These are phyloP conservation scores for Cinnamomum chago DNA, from an alignment of 164 flowering plant species.

Conservation along the genomic window DNA sequence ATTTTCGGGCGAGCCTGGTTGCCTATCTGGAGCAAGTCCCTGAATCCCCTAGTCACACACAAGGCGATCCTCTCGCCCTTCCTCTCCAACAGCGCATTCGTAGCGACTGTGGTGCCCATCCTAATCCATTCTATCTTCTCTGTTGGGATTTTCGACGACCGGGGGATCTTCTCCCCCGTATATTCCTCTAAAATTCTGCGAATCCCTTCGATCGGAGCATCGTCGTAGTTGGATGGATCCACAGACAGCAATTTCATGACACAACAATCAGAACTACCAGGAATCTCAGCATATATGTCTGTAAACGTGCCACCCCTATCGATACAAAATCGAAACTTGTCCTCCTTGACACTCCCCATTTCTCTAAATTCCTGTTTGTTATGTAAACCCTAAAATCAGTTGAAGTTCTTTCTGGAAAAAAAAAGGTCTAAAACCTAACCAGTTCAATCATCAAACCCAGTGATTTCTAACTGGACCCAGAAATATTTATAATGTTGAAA, in stretches of 20 bases:
- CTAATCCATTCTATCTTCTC: slow-evolving; percentile 92
- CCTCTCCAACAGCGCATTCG: slow-evolving; percentile 91
- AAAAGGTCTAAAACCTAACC: background rate
- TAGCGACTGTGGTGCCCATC: slow-evolving; percentile 99
- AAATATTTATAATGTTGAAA: background rate
- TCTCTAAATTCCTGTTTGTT: background rate
- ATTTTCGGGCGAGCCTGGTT: slow-evolving; percentile 95
- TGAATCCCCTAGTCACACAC: slow-evolving; percentile 88
- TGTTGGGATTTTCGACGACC: slow-evolving; percentile 73
- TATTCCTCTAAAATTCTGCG: slow-evolving; percentile 81
- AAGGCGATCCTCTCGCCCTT: slow-evolving; percentile 94
- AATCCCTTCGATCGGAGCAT: slow-evolving; percentile 96
- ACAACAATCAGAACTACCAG: slow-evolving; percentile 56
- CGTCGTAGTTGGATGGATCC: slow-evolving; percentile 91
- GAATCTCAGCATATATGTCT: slow-evolving; percentile 96
- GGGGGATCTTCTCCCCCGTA: slow-evolving; percentile 67
- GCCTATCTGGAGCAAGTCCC: slow-evolving; percentile 86
- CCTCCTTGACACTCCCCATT: slow-evolving; percentile 44
- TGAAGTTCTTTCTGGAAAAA: too few relatives aligned
- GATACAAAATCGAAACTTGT: slow-evolving; percentile 63
- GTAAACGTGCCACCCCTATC: slow-evolving; percentile 99
- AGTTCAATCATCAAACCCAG: background rate
- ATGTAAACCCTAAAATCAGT: too few relatives aligned
- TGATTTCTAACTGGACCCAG: background rate
- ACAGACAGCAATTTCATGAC: slow-evolving; percentile 90